Conservation (phyloP, 768 basidiomycete genomes). For the Phanerochaete sordida region DNA sequence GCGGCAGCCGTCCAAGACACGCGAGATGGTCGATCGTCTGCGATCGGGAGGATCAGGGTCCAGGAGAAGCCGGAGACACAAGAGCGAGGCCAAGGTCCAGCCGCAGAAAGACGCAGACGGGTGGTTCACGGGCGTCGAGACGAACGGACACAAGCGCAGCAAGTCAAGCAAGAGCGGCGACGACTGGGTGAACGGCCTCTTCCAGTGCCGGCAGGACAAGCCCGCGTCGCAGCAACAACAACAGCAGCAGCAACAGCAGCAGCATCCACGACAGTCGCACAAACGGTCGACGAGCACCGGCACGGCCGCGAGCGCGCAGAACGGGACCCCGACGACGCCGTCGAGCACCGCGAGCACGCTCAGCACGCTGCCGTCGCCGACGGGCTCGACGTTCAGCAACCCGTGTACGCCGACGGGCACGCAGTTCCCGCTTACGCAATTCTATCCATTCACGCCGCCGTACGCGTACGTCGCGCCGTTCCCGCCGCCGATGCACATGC, state of each 20-base stretch:
- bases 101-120: constrained; percentile 15
- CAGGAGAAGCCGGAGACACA: constrained; percentile 14
- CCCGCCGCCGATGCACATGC: constrained; percentile 4
- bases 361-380: constrained; percentile 8
- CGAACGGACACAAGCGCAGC: not conserved
- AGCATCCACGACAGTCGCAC: not conserved
- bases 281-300: not conserved
- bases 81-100: not conserved
- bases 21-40: constrained; percentile 56
- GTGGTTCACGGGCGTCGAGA: constrained; percentile 18
- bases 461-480: constrained; percentile 1
- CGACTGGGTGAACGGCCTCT: constrained; percentile 21
- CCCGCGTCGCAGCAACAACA: not conserved
- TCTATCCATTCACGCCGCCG: not conserved
- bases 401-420: constrained; percentile 3
- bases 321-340: constrained; percentile 1
- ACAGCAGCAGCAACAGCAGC: not conserved
- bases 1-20: constrained; percentile 48
- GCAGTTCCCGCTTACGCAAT: constrained; percentile 2
- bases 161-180: constrained; percentile 17
- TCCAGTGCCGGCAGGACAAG: constrained; percentile 2
- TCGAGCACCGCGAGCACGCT: constrained; percentile 4
- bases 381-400: constrained; percentile 7
- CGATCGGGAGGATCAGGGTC: constrained; percentile 32
- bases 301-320: constrained; percentile 1